Conservation (phyloP, 768 basidiomycete species). For the Rhodosporidiobolus sp. region DNA sequence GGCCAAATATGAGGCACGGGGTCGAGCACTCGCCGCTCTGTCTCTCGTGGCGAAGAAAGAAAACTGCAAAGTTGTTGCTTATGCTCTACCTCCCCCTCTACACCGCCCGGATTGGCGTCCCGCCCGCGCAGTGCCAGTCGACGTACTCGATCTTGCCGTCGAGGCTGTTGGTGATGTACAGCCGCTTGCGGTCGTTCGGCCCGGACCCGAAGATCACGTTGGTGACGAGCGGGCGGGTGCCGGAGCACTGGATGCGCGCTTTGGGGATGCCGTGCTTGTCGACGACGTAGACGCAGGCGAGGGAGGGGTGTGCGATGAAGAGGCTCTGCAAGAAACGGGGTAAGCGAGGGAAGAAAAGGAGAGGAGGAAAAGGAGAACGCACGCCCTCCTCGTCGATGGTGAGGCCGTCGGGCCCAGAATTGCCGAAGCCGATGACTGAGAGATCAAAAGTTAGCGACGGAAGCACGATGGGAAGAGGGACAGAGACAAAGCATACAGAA, state of each 20-base stretch:
- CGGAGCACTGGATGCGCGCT: not conserved
- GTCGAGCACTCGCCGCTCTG: no score
- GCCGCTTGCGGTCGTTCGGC: not conserved
- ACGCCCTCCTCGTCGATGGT: slow-evolving; percentile 9
- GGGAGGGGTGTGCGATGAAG: slow-evolving; percentile 4
- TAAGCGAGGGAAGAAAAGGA: not conserved
- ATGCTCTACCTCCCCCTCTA: no score
- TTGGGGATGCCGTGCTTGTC: slow-evolving; percentile 12
- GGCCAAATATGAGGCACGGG: no score
- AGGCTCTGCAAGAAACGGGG: not conserved
- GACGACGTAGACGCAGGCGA: slow-evolving; percentile 13
- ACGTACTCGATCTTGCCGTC: slow-evolving; percentile 1
- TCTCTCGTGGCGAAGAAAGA: no score
- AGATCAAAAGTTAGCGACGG: not conserved
- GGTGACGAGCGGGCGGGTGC: slow-evolving; percentile 2
- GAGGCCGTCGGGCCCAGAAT: slow-evolving; percentile 1
- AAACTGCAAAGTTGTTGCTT: no score
- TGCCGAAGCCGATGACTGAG: not conserved
- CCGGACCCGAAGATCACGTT: slow-evolving; percentile 9
- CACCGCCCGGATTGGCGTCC: not conserved
- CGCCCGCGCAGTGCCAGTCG: slow-evolving; percentile 8
- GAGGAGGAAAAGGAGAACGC: not conserved
- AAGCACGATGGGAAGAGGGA: no score
- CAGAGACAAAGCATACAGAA: not conserved
- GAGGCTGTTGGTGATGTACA: slow-evolving; percentile 4